These are phyloP conservation scores for Colletotrichum sp. DNA, from an alignment of 2,329 filamentous ascomycete species.

Conservation along the genomic window DNA sequence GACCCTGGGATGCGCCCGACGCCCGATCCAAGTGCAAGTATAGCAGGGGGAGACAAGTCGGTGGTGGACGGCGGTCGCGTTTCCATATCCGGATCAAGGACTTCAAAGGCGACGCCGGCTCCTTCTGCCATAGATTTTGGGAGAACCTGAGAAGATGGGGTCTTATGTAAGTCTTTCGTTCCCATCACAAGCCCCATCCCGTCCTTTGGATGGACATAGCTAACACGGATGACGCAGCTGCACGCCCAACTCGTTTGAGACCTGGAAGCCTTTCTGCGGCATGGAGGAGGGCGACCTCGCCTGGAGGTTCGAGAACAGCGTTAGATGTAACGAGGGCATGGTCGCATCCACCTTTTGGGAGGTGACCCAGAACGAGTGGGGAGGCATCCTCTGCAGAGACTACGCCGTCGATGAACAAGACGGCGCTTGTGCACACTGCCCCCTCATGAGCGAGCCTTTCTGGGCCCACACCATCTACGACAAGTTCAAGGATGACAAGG, in stretches of 20 bases:
- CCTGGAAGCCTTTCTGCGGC: background rate
- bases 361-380: background rate
- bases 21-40: background rate
- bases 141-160: background rate
- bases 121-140: background rate
- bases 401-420: background rate
- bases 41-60: background rate
- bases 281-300: background rate
- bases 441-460: background rate
- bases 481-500: background rate
- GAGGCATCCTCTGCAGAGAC: background rate
- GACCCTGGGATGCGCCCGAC: background rate
- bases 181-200: background rate
- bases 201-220: background rate
- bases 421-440: background rate
- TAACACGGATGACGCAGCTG: background rate
- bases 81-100: background rate
- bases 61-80: background rate
- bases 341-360: background rate
- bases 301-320: background rate
- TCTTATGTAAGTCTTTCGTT: background rate
- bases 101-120: background rate
- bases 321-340: background rate
- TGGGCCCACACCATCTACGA: background rate
- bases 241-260: background rate